phyloP scores from a whole-genome alignment of 2,329 filamentous ascomycete genomes.

The Coleophoma cylindrospora region DNA sequence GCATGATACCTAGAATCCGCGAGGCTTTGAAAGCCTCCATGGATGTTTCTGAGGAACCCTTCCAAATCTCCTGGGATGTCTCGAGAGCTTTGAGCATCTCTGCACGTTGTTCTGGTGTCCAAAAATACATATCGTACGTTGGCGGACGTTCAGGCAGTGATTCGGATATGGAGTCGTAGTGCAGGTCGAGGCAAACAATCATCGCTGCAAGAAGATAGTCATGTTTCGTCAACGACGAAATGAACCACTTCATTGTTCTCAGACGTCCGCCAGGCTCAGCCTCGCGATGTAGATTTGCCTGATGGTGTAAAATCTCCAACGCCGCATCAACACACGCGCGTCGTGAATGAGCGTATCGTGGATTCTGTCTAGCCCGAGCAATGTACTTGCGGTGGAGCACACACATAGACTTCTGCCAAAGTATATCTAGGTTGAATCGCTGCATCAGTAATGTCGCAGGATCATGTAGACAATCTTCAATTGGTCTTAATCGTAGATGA shows the following conservation, averaged over 20 bases:
- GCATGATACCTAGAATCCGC: conserved; percentile 75
- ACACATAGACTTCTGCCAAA: conserved; percentile 86
- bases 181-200: conserved; percentile 77
- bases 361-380: conserved; percentile 68
- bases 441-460: conserved; percentile 82
- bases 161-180: conserved; percentile 52
- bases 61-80: conserved; percentile 74
- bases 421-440: conserved; percentile 75
- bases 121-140: conserved; percentile 45
- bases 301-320: conserved; percentile 72
- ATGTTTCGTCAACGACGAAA: conserved; percentile 73
- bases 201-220: conserved; percentile 86
- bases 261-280: conserved; percentile 68
- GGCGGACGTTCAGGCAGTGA: conserved; percentile 26
- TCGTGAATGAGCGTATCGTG: conserved; percentile 79
- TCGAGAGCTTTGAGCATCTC: conserved; percentile 76
- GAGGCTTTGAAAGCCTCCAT: conserved; percentile 90
- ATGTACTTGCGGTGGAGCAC: conserved; percentile 87
- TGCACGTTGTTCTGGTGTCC: conserved; percentile 54
- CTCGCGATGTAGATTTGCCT: conserved; percentile 71
- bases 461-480: conserved; percentile 71
- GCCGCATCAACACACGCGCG: conserved; percentile 82
- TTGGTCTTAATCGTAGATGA: conserved; percentile 68
- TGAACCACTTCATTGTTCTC: conserved; percentile 70
- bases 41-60: conserved; percentile 67